Base-by-base conservation (phyloP, 179 eudicot species). In the Patellifolia procumbens region DNA sequence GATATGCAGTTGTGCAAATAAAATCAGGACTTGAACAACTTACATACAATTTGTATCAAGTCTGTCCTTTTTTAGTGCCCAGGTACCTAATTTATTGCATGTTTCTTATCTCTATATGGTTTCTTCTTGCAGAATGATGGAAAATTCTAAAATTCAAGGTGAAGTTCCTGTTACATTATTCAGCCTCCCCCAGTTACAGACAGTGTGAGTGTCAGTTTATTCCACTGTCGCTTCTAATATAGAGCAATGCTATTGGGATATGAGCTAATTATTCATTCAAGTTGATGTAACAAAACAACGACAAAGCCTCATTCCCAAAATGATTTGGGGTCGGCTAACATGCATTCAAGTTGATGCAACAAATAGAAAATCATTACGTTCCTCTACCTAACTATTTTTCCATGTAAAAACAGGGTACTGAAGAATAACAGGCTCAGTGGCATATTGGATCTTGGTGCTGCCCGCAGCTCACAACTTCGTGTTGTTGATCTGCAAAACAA, bases 401-500 rank as follows among this genome's bases (percentile, higher is more conserved):
- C 26, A 61, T 63, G 81, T 88, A 89, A 43, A 37, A 20, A 65
- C 74, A 83, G 85, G 75, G 68, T 72, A 9, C 59, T 94, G 76
- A 89, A 81, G 80, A 80, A 79, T 78, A 94, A 94, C 67, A 55
- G 9, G 56, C 80, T 94, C 56, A 82, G 78, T 78, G 91, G 89
- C 56, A 77, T 83, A 48, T 79, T 94, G 77, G 80, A 79, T 69
- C 68, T 94, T 63, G 92, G 93, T 65, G 17, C 71, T n/a, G 67
- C 29, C 70, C 84, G 65, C 74, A 83, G 97, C 83, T 81, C 75
- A 74, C 82, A 88, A 74, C 91, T 94, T 72, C 76, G 83, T 49
- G 81, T 78, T 49, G 83, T 94, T 59, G 89, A 94, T 84, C 49
- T 94, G 73, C 88, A 81, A 74, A 66, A 77, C 86, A 94, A 94